Percentiles rank a stretch among this genome's conserved stretches.
Conservation (phyloP, 495 filamentous ascomycete species). For the Xylaria sp. region DNA sequence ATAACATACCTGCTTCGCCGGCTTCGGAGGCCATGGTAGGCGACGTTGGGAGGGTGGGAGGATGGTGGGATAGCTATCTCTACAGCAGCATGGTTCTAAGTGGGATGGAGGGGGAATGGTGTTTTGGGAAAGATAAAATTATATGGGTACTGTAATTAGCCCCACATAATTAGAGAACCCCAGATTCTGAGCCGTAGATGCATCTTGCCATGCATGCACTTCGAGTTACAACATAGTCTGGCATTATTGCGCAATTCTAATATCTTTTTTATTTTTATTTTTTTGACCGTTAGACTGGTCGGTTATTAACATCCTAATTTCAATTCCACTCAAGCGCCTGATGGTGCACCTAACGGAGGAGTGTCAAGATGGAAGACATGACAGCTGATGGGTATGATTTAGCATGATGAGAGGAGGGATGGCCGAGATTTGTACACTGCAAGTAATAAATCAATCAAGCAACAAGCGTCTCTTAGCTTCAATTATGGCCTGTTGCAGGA, state of each 20-base stretch:
- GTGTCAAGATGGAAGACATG: not conserved
- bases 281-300: not conserved
- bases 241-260: not conserved
- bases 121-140: not conserved
- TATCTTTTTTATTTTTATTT: not conserved
- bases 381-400: not conserved
- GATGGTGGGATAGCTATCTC: not conserved
- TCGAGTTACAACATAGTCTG: not conserved
- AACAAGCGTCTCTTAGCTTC: too few species aligned
- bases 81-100: not conserved
- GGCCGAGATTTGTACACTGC: not conserved
- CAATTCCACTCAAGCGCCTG: not conserved
- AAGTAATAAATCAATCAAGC: too few species aligned
- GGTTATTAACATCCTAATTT: too few species aligned
- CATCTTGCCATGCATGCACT: not conserved
- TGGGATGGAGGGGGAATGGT: not conserved
- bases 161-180: not conserved
- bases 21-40: conserved; percentile 24
- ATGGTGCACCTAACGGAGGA: not conserved
- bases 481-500: too few species aligned
- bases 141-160: not conserved
- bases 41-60: not conserved
- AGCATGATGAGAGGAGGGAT: not conserved
- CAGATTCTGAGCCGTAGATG: not conserved
- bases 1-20: conserved; percentile 25